Evolutionary conservation across 169 alveolate species (phyloP).

Genomic region (Cryptosporidium ubiquitum): DNA sequence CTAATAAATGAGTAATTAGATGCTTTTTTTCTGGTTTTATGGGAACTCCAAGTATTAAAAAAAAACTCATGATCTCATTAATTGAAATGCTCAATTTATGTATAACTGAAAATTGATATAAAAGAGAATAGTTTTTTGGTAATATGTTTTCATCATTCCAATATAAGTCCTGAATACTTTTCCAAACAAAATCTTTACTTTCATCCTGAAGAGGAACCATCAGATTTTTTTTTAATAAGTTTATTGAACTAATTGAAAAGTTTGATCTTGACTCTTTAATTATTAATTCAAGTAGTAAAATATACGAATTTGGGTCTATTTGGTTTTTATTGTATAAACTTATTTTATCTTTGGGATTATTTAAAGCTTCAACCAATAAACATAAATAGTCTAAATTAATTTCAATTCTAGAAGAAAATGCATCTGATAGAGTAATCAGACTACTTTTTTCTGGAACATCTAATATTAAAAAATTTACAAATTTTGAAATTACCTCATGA

Average conservation of each 20-base stretch:
- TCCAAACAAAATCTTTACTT: conserved; percentile 15
- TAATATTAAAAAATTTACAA: conserved; percentile 19
- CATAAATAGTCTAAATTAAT: background rate
- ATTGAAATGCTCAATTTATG: background rate
- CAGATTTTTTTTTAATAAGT: background rate
- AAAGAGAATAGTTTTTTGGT: background rate
- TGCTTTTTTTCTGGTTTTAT: conserved; percentile 5
- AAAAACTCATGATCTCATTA: conserved; percentile 12
- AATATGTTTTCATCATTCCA: conserved; percentile 48
- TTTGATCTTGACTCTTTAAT: background rate
- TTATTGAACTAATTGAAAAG: background rate
- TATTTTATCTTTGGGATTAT: background rate
- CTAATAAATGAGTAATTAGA: background rate
- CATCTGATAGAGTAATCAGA: background rate
- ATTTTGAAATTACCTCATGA: conserved; percentile 1
- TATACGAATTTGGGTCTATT: background rate
- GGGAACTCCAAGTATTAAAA: conserved; percentile 3
- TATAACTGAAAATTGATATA: background rate
- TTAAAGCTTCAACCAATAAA: background rate
- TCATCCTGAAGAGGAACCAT: background rate
- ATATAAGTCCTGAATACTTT: conserved; percentile 8
- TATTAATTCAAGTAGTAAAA: background rate
- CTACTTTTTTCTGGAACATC: background rate
- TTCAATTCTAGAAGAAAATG: background rate
- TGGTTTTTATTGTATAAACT: background rate